Percentiles rank a stretch among this genome's conserved stretches.
phyloP scores from a whole-genome alignment of 2,329 filamentous ascomycete genomes.

The Chalaropsis thielavioides region DNA sequence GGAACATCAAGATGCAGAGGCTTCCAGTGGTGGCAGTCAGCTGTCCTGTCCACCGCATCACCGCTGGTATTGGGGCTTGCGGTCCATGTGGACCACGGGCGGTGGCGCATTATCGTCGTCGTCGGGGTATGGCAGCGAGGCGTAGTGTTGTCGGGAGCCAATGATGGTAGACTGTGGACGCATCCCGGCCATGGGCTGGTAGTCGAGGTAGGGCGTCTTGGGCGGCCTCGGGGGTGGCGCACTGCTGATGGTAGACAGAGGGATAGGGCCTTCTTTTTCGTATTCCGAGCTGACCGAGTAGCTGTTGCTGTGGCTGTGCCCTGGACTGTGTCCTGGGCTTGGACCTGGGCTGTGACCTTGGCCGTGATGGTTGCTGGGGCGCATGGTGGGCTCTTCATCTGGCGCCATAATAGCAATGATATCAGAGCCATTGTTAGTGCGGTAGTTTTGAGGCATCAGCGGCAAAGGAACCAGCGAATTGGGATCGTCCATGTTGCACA shows the following conservation, averaged over 20 bases:
- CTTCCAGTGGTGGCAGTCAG: no score
- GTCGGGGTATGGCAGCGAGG: slow-evolving; percentile 58
- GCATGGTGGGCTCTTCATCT: slow-evolving; percentile 40
- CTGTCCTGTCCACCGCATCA: no score
- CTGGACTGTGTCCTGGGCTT: slow-evolving; percentile 9
- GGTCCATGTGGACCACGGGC: slow-evolving; percentile 69
- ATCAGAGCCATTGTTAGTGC: slow-evolving; percentile 44
- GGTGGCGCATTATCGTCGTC: slow-evolving; percentile 59
- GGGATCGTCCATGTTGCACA: slow-evolving; percentile 27
- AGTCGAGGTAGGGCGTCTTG: slow-evolving; percentile 56
- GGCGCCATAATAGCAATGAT: slow-evolving; percentile 50
- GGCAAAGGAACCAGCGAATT: slow-evolving; percentile 43
- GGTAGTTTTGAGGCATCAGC: slow-evolving; percentile 46
- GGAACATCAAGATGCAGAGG: background rate
- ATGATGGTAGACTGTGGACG: slow-evolving; percentile 20
- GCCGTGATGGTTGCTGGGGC: slow-evolving; percentile 15
- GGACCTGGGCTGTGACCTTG: slow-evolving; percentile 23
- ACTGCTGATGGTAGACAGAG: slow-evolving; percentile 3
- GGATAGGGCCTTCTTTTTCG: slow-evolving; percentile 10
- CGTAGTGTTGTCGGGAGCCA: background rate
- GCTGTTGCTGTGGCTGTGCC: background rate
- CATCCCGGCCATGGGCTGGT: slow-evolving; percentile 23
- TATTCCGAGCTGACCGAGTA: background rate
- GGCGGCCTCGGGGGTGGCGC: slow-evolving; percentile 60
- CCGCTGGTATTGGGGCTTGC: slow-evolving; percentile 58